Evolutionary conservation across 768 basidiomycete species (phyloP), one percentile per base, ranked within the genome.

Genomic region (Pleurotus giganteus): DNA sequence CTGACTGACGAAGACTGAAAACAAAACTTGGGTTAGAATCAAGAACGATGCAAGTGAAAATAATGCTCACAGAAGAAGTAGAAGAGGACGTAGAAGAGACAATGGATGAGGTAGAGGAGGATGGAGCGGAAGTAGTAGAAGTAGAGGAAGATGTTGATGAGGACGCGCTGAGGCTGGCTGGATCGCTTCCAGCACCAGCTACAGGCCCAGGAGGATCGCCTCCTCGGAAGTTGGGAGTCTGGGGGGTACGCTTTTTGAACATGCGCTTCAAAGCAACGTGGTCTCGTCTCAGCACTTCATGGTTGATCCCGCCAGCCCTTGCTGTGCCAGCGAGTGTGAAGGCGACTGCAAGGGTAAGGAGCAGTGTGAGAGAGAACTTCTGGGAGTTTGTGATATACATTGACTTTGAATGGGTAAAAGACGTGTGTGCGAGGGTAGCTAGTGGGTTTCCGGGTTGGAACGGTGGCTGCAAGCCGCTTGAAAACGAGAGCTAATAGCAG

Each of bases 181-280:
- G 64, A 55, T 70, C 63, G 19, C 65, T 61, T 32, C 66, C 61
- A 37, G 71, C 74, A 57, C 72, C 75, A 56, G 67, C 69, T 57
- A 73, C 65, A 46, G 66, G 58, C 21, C 55, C 47, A n/a, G 60
- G 32, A 47, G 55, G 17, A 19, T 58, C 56, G 54, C 24, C 51
- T 55, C 55, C 57, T 13, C 29, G 36, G 39, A 54, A 54, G 27
- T 58, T 58, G 54, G 65, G 64, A 17, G 19, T 32, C 26, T 51
- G 49, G 1, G 79, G 74, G 3, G 72, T 65, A 32, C 89, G 86
- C 66, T 87, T 89, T 72, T 77, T 88, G 60, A 91, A 66, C 66
- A 91, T 70, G 63, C 89, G 86, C 63, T 83, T 81, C 63, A 84
- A 70, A 62, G 72, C 72, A 47, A 62, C 74, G 69, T 88, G 84